phyloP scores from a whole-genome alignment of 495 filamentous ascomycete genomes.

The Hypoxylon intermedium region DNA sequence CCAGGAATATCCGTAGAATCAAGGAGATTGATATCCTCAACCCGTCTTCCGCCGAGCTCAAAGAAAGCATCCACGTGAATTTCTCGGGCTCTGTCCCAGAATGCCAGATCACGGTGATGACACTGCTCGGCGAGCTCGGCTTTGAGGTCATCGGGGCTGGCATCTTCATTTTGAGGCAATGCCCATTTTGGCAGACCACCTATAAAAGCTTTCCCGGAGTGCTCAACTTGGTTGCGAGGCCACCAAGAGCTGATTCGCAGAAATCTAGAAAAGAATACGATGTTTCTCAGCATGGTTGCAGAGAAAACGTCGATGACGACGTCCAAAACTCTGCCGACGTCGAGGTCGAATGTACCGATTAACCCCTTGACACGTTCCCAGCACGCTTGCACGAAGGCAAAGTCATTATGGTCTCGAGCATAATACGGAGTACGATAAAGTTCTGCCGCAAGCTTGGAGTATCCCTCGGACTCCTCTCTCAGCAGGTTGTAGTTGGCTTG shows the following conservation, averaged over 20 bases:
- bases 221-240: constrained; percentile 67
- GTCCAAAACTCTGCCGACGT: constrained; percentile 93
- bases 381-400: constrained; percentile 43
- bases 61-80: constrained; percentile 85
- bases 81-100: constrained; percentile 82
- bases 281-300: constrained; percentile 81
- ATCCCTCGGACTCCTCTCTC: constrained; percentile 95
- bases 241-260: constrained; percentile 95
- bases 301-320: constrained; percentile 90
- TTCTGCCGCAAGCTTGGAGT: constrained; percentile 85
- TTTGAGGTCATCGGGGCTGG: constrained; percentile 39
- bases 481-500: constrained; percentile 97
- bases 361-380: constrained; percentile 82
- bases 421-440: constrained; percentile 76
- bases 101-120: constrained; percentile 70
- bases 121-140: constrained; percentile 56
- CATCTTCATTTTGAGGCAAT: constrained; percentile 75
- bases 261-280: constrained; percentile 90
- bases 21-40: constrained; percentile 58
- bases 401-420: constrained; percentile 51
- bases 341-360: constrained; percentile 90
- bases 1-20: constrained; percentile 52
- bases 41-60: constrained; percentile 72
- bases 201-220: constrained; percentile 43
- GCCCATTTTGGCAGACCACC: constrained; percentile 82